Conservation (phyloP, 129 eudicot species). For the Deinandra increscens region DNA sequence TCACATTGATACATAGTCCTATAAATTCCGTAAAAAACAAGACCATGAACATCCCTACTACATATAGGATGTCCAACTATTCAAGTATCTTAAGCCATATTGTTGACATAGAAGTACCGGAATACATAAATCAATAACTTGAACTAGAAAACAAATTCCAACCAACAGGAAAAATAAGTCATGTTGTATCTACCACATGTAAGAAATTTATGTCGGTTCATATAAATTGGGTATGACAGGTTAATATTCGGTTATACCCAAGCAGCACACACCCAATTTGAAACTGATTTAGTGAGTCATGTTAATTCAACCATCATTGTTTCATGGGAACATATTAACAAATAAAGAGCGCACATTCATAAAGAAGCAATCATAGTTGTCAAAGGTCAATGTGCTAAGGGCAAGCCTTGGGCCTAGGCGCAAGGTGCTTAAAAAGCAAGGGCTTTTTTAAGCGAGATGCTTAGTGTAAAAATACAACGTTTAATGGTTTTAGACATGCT, state of each 20-base stretch:
- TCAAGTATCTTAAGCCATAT: conserved; percentile 8
- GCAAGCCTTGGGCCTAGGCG: too few species aligned
- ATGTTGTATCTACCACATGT: conserved; percentile 11
- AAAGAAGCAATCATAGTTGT: too few species aligned
- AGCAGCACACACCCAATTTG: conserved; percentile 22
- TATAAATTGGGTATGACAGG: conserved; percentile 8
- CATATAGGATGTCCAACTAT: conserved; percentile 6
- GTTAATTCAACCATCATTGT: not conserved
- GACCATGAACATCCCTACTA: too few species aligned
- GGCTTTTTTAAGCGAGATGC: too few species aligned
- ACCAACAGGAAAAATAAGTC: not conserved
- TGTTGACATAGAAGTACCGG: not conserved
- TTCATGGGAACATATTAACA: not conserved
- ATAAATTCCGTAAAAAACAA: too few species aligned
- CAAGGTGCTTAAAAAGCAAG: too few species aligned
- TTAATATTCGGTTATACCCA: conserved; percentile 4
- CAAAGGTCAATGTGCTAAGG: too few species aligned
- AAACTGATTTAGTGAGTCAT: not conserved
- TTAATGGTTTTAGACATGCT: too few species aligned
- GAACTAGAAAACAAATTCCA: not conserved
- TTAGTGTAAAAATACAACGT: too few species aligned
- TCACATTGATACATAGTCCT: not conserved
- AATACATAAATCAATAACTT: not conserved
- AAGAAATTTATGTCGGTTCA: not conserved
- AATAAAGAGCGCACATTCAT: not conserved